Conservation (phyloP, 2,329 filamentous ascomycete genomes). For the Didymella pinodella region DNA sequence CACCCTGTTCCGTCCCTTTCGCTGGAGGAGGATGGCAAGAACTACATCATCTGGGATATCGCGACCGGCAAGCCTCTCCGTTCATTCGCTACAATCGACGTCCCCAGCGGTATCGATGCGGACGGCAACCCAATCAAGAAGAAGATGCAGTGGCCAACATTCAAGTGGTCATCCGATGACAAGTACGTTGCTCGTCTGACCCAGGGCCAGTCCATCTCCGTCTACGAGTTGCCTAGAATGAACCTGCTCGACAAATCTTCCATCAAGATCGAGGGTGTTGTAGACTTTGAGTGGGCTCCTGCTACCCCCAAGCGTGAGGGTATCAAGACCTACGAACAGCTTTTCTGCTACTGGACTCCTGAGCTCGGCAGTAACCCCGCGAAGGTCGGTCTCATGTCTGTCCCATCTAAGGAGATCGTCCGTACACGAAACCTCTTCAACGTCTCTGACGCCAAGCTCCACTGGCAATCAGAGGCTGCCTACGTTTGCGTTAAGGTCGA, state of each 20-base stretch:
- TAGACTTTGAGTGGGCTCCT: conserved; percentile 98
- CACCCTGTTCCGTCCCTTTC: conserved; percentile 77
- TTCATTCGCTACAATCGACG: conserved; percentile 90
- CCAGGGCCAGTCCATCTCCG: conserved; percentile 85
- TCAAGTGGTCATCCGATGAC: conserved; percentile 99
- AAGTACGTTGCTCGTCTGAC: conserved; percentile 95
- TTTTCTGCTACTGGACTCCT: conserved; percentile 98
- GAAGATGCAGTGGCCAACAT: conserved; percentile 97
- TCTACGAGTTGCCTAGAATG: conserved; percentile 91
- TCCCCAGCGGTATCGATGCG: conserved; percentile 69
- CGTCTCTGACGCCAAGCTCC: conserved; percentile 94
- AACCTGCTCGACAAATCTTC: conserved; percentile 87
- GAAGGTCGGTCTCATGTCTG: conserved; percentile 94
- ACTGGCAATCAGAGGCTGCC: conserved; percentile 95
- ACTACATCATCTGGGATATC: conserved; percentile 99
- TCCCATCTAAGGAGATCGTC: conserved; percentile 93
- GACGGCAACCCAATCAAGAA: conserved; percentile 77
- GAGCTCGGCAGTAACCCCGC: conserved; percentile 98
- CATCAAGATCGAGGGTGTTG: conserved; percentile 94
- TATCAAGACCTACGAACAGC: conserved; percentile 90
- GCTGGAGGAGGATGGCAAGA: conserved; percentile 95
- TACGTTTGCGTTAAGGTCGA: conserved; percentile 99
- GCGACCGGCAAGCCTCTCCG: conserved; percentile 87
- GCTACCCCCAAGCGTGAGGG: conserved; percentile 81
- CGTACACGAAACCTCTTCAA: conserved; percentile 97